Percentiles rank a stretch among this genome's conserved stretches.
These are phyloP conservation scores for Pulveroboletus sp. DNA, from an alignment of 768 basidiomycete species.

Conservation along the genomic window DNA sequence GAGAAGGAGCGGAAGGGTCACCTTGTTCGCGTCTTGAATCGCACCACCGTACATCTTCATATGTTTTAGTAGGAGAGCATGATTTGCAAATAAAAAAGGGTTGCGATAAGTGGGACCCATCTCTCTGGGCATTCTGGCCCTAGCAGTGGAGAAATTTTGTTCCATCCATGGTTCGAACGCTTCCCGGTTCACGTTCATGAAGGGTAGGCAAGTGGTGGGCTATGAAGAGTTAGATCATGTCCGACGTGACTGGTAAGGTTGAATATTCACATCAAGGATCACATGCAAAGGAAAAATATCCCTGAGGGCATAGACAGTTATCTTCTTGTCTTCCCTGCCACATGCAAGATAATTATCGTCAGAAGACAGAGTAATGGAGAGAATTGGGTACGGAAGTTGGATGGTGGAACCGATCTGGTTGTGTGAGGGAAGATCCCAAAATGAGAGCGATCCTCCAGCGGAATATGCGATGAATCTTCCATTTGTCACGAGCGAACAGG, in stretches of 20 bases:
- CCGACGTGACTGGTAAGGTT: too few species aligned
- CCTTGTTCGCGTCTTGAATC: not conserved
- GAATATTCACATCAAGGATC: slow-evolving; percentile 3
- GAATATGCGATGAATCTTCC: not conserved
- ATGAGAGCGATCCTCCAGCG: not conserved
- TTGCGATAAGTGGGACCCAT: not conserved
- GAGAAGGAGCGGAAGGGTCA: not conserved
- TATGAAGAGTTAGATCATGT: not conserved
- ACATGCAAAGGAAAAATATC: not conserved
- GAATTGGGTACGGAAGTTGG: not conserved
- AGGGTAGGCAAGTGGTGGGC: not conserved
- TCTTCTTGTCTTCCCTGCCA: not conserved
- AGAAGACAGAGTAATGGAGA: not conserved
- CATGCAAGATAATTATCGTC: not conserved
- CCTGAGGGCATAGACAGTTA: not conserved
- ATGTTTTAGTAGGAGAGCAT: not conserved
- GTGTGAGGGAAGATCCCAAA: not conserved
- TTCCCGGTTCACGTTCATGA: not conserved
- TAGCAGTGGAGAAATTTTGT: not conserved
- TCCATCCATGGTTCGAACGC: slow-evolving; percentile 5
- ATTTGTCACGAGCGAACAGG: not conserved
- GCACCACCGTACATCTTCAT: not conserved
- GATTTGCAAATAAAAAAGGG: not conserved
- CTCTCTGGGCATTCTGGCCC: too few species aligned
- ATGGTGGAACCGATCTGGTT: not conserved